phyloP scores from a whole-genome alignment of 805 yeast genomes.

The Yamadazyma laniorum region DNA sequence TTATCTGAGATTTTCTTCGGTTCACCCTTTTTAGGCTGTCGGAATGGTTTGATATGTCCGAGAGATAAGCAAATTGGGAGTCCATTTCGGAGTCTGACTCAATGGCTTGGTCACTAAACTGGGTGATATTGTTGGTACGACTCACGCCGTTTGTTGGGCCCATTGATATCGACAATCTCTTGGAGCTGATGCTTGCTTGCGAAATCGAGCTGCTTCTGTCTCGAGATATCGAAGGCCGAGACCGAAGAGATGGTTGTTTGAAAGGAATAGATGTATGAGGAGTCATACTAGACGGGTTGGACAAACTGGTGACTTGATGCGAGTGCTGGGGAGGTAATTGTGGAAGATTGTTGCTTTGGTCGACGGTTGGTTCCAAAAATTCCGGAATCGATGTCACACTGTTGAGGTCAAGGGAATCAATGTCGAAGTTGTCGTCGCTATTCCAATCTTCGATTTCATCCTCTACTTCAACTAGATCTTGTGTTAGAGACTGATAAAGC shows the following conservation, averaged over 20 bases:
- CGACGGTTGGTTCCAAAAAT: neutral
- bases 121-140: neutral
- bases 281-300: neutral
- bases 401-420: neutral
- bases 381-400: neutral
- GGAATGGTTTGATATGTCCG: constrained; percentile 2
- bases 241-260: neutral
- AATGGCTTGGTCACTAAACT: constrained; percentile 1
- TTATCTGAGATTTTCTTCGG: neutral
- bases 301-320: neutral
- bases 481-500: constrained; percentile 6
- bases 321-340: neutral
- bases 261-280: neutral
- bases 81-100: constrained; percentile 1
- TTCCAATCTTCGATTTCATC: constrained; percentile 4
- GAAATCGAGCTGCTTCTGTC: neutral
- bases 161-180: neutral
- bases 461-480: constrained; percentile 2
- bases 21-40: neutral
- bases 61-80: constrained; percentile 1
- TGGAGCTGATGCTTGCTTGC: neutral
- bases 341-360: neutral
- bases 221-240: neutral
- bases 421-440: neutral
- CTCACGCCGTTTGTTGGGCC: neutral